Evolutionary conservation across 129 eudicot species (phyloP), one percentile per base, ranked within the genome.

Genomic region (Ambrosia artemisiifolia): DNA sequence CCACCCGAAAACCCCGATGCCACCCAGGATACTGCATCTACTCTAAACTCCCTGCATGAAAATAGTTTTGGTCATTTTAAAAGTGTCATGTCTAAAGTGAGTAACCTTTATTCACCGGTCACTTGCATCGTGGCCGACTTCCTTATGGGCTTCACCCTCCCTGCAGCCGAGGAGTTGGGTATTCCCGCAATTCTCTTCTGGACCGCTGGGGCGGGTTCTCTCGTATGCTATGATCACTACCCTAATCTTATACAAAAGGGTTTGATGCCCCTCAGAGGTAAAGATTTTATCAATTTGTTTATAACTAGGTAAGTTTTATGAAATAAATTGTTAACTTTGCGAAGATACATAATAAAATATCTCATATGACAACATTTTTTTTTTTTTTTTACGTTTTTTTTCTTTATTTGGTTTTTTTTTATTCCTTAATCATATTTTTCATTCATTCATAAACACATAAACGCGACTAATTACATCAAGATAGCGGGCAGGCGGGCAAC

Each of bases 261-360:
- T 28, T 19, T 70, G 63, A 46, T 75, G 67, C 87, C 87, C 17
- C 74, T 79, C 42, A 61, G 79, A 79, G 84, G 87, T 79, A 69
- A 67, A 40, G 0, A 18, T 0, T 33, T 32, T 60, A 11, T 70
- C 3, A 32, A 28, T 40, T 7, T 40, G 2, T 7, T 40, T 1
- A 40, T 40, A 40, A 40, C 44, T 40, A 40, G 9, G 9, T 35
- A 35, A 35, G 44, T 40, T 40, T 6, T 2, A 40, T 2, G 9
- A 2, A 40, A 2, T 40, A 38, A 38, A 8, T 8, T 38, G 8
- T 38, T 6, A 38, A 0, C 6, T 38, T 38, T 38, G 2, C 43
- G 9, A 38, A 38, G 43, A 38, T 38, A 5, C 2, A 38, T 5
- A 38, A 38, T 1, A 38, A 38, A 3, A 36, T 40, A 40, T 40